phyloP scores from a whole-genome alignment of 176 grass and related monocot genomes.

The Juncus inflexus region DNA sequence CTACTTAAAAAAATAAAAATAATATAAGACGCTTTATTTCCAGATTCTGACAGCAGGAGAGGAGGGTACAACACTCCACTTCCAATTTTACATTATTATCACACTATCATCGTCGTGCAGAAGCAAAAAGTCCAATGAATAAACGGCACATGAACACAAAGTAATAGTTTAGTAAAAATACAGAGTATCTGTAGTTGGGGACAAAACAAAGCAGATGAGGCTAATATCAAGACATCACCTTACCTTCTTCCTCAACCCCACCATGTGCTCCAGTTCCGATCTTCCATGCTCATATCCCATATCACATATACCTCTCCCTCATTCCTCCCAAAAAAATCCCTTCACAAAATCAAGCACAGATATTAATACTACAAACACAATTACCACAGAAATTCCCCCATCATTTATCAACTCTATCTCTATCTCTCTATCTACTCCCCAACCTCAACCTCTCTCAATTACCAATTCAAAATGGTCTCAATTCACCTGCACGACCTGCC shows the following conservation, averaged over 20 bases:
- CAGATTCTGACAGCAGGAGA: constrained; percentile 26
- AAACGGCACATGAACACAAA: background rate
- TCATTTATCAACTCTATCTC: too few relatives aligned
- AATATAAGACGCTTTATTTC: background rate
- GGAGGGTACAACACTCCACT: background rate
- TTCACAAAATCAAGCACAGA: too few relatives aligned
- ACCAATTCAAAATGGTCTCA: background rate
- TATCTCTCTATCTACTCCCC: background rate
- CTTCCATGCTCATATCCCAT: background rate
- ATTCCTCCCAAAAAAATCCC: constrained; percentile 5
- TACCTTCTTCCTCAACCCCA: constrained; percentile 10
- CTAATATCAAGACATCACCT: constrained; percentile 4
- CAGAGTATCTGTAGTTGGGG: background rate
- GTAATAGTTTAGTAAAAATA: background rate
- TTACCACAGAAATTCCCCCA: too few relatives aligned
- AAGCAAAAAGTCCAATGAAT: background rate
- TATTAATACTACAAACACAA: too few relatives aligned
- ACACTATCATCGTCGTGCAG: background rate
- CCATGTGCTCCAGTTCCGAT: constrained; percentile 2
- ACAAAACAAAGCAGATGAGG: constrained; percentile 15
- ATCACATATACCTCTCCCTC: constrained; percentile 14
- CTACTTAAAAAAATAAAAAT: background rate
- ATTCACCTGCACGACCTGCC: constrained; percentile 66
- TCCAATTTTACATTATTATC: background rate
- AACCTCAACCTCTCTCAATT: constrained; percentile 11